Base-by-base conservation (phyloP, 2,329 filamentous ascomycete species). In the Calonectria henricotiae region DNA sequence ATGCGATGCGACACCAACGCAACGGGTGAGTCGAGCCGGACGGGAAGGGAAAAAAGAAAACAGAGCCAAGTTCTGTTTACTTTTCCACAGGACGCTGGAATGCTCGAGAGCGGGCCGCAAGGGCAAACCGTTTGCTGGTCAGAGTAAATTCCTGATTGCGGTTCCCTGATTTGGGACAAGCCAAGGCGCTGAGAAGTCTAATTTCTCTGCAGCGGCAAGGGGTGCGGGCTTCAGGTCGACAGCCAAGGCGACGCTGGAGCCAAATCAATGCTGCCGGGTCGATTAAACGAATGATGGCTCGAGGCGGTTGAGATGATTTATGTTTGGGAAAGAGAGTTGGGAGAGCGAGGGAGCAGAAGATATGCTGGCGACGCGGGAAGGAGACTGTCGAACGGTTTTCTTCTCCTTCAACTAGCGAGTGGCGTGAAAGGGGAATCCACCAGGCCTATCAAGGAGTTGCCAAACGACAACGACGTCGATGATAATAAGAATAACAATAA, bases 51-150 rank as follows among this genome's bases (percentile, higher is more conserved):
- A 43, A 49, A 32, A 47, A 25, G 60, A 62, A 62, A 37, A 62
- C 60, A 62, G 32, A 62, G 47, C 17, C 9, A 62, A 20, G 1
- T 37, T 67, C 65, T 67, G 58, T 67, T 67, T 62, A 62, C 30
- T 62, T 62, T 54, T 47, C 11, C 62, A 27, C 17, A 35, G 6
- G 35, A 35, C 17, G 27, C 41, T 66, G 54, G 46, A 54, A 68
- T 62, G 58, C 63, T 76, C 70, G 70, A 76, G 75, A 74, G 75
- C 73, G 66, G 71, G 71, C 66, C 37, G 65, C 55, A 35, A 41
- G 35, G 27, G 49, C 35, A 27, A 67, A 62, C 46, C 27, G 65
- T 30, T 62, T 47, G 43, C 60, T 49, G 43, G 58, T n/a, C 49
- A 35, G 44, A 46, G 55, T 47, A 47, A 35, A 44, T 62, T 49